Base-by-base conservation (phyloP, 2,329 filamentous ascomycete genomes). In the Delphinella strobiligena region DNA sequence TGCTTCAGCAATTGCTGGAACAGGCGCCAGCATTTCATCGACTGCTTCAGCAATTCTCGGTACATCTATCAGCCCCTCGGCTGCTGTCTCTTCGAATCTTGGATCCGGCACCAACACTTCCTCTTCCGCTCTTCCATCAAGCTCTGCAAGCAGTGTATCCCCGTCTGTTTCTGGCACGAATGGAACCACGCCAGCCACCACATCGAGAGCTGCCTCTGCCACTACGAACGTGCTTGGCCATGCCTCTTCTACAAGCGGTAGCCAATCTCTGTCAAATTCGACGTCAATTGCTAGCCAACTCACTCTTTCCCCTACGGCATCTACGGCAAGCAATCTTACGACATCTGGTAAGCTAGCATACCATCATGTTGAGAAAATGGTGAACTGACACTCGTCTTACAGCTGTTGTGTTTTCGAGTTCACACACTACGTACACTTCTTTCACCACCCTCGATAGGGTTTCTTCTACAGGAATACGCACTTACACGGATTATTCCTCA, bases 331-430 rank as follows among this genome's bases (percentile, higher is more conserved):
- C 14, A 45, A 45, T 36, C 30, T 45, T 14, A 47, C 43, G 7
- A 38, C 43, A 30, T 45, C 43, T 34, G 38, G 43, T 45, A 36
- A 38, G 34, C 40, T 24, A 15, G 17, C 19, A n/a, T 15, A 8
- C 9, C 18, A n/a, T 3, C 3, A 11, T 19, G 4, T n/a, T 14
- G n/a, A 33, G 15, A 10, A 14, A 9, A 8, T 14, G 15, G n/a
- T 17, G 2, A 14, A 33, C 31, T 33, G 15, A 33, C 15, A 8
- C 2, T 9, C 9, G 8, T 33, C 8, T 9, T 32, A 5, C 19
- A 37, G 34, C 40, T 8, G 18, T 34, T 10, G 16, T 34, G n/a
- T 34, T 40, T 5, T 34, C 39, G 8, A 37, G 34, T 12, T 40
- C 41, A 30, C 31, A 29, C 22, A 40, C 36, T 11, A 42, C 36